Evolutionary conservation across 2,329 filamentous ascomycete genomes (phyloP).

Genomic region (Cladophialophora yegresii): DNA sequence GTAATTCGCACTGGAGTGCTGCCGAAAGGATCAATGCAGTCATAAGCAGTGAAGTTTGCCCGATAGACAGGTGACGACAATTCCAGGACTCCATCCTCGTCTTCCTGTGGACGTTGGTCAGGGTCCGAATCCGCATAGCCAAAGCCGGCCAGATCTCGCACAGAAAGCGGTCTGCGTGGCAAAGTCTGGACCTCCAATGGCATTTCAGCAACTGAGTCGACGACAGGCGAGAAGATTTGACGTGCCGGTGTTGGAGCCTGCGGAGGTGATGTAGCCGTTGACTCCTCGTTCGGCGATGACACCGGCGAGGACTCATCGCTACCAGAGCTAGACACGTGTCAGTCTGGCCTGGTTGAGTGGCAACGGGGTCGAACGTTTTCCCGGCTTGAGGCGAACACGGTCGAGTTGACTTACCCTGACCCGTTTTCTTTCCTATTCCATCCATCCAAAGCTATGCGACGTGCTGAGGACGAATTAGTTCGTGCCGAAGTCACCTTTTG

Average conservation of each 20-base stretch:
- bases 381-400: neutral
- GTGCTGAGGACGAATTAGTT: slow-evolving; percentile 29
- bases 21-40: slow-evolving; percentile 32
- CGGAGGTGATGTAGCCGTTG: slow-evolving; percentile 1
- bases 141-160: slow-evolving; percentile 3
- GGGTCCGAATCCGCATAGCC: neutral
- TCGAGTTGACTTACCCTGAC: slow-evolving; percentile 14
- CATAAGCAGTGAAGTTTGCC: slow-evolving; percentile 27
- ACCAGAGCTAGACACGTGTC: slow-evolving; percentile 17
- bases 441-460: slow-evolving; percentile 31
- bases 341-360: neutral
- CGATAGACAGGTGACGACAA: slow-evolving; percentile 22
- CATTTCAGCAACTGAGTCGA: slow-evolving; percentile 4
- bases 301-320: slow-evolving; percentile 24
- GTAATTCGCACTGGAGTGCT: slow-evolving; percentile 26
- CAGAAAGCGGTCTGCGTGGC: slow-evolving; percentile 6
- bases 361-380: neutral
- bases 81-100: slow-evolving; percentile 23
- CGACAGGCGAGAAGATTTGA: slow-evolving; percentile 1
- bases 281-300: slow-evolving; percentile 18
- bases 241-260: slow-evolving; percentile 1
- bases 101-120: slow-evolving; percentile 6
- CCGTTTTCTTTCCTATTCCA: slow-evolving; percentile 28
- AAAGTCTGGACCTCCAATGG: neutral
- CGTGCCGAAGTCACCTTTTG: slow-evolving; percentile 26